Conservation (phyloP, 495 filamentous ascomycete genomes). For the Xylaria flabelliformis region DNA sequence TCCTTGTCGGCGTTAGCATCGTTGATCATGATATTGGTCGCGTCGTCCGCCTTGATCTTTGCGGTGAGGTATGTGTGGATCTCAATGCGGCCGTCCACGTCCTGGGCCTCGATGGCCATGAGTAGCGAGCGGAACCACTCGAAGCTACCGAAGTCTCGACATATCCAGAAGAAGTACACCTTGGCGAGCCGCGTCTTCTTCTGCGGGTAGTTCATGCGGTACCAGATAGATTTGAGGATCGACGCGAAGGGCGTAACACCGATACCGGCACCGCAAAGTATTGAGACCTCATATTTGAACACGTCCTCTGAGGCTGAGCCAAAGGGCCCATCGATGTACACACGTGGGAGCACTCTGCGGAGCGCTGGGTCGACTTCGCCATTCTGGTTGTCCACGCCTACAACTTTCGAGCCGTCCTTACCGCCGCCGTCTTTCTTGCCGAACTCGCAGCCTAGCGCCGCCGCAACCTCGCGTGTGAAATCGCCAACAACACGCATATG, state of each 20-base stretch:
- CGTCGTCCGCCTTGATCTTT: constrained; percentile 80
- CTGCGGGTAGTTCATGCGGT: constrained; percentile 81
- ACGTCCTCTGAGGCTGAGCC: constrained; percentile 79
- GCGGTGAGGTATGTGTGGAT: constrained; percentile 56
- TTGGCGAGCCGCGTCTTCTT: constrained; percentile 75
- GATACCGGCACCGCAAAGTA: constrained; percentile 74
- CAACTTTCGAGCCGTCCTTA: constrained; percentile 62
- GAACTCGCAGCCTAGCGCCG: constrained; percentile 72
- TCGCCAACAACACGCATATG: constrained; percentile 76
- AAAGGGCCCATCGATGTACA: constrained; percentile 81
- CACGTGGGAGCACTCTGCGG: constrained; percentile 71
- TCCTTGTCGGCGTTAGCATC: constrained; percentile 80
- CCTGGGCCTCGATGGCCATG: constrained; percentile 81
- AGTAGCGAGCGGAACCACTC: constrained; percentile 84
- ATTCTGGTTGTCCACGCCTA: constrained; percentile 66
- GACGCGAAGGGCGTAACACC: constrained; percentile 79
- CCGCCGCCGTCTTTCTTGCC: constrained; percentile 55
- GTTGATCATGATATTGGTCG: constrained; percentile 85
- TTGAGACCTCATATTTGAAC: constrained; percentile 76
- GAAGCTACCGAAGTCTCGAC: constrained; percentile 77
- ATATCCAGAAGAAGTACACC: constrained; percentile 88
- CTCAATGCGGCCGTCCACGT: constrained; percentile 79
- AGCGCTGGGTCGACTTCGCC: constrained; percentile 69
- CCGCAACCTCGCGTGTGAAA: constrained; percentile 69
- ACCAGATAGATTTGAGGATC: constrained; percentile 85